A percentile compares a stretch with the other conserved stretches of the same genome.
phyloP scores from a whole-genome alignment of 306 rosid species.

The Malus domestica region DNA sequence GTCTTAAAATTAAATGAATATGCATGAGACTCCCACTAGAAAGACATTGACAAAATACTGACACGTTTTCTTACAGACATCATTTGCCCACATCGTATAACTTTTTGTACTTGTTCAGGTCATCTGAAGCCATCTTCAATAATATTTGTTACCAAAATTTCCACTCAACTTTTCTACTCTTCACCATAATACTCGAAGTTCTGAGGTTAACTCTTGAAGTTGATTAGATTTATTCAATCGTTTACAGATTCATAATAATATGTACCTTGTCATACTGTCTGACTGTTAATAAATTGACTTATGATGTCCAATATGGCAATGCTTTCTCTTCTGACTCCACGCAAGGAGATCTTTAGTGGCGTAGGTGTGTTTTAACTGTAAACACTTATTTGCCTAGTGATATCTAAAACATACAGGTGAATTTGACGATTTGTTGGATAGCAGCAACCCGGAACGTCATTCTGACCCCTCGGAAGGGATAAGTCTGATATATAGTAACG shows the following conservation, averaged over 20 bases:
- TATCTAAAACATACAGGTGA: slow-evolving; percentile 57
- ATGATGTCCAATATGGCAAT: background rate
- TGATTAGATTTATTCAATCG: background rate
- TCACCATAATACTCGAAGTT: background rate
- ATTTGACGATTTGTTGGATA: slow-evolving; percentile 77
- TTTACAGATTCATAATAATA: background rate
- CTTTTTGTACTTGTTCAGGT: background rate
- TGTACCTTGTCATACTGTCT: background rate
- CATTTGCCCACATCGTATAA: background rate
- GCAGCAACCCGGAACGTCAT: slow-evolving; percentile 34
- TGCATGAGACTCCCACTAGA: background rate
- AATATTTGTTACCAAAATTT: background rate
- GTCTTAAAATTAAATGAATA: background rate
- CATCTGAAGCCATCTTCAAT: background rate
- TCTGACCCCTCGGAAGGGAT: slow-evolving; percentile 55
- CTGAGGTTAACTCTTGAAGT: background rate
- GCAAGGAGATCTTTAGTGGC: background rate
- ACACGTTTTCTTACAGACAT: background rate
- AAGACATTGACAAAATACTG: background rate
- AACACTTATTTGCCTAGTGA: background rate
- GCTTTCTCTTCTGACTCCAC: background rate
- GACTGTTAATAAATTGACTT: background rate
- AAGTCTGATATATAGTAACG: slow-evolving; percentile 38
- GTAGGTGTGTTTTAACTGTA: background rate
- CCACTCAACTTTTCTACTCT: background rate